Evolutionary conservation across 1,284 basidiomycete species (phyloP).

Genomic region (Fomitopsis pinicola): DNA sequence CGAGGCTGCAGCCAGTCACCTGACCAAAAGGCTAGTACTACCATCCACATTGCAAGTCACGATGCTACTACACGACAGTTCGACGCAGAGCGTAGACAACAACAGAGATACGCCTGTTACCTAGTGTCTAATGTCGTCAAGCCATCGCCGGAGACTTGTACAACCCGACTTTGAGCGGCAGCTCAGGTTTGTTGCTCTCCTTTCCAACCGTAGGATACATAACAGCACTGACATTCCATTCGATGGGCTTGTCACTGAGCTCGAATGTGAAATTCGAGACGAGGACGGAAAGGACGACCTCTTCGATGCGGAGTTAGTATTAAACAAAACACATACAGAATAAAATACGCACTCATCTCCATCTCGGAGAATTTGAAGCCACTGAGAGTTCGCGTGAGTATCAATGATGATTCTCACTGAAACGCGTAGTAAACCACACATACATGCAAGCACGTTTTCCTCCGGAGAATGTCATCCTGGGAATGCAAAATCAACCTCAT

Average conservation of each 20-base stretch:
- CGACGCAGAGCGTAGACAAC: too few relatives aligned
- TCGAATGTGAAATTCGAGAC: constrained; percentile 17
- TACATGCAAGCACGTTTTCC: constrained; percentile 32
- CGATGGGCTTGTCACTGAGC: constrained; percentile 17
- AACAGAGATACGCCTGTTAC: too few relatives aligned
- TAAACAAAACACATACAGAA: constrained; percentile 19
- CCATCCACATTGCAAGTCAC: too few relatives aligned
- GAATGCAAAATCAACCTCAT: neutral
- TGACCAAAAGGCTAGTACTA: too few relatives aligned
- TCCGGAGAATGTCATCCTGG: constrained; percentile 32
- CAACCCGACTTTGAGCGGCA: constrained; percentile 17
- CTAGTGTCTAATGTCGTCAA: too few relatives aligned
- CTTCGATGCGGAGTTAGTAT: neutral
- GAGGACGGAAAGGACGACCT: constrained; percentile 15
- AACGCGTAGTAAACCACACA: constrained; percentile 1
- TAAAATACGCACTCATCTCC: neutral
- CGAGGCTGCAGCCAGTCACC: too few relatives aligned
- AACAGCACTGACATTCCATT: constrained; percentile 22
- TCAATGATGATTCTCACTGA: neutral
- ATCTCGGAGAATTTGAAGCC: neutral
- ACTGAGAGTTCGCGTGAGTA: neutral
- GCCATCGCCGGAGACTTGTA: neutral
- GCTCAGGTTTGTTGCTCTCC: constrained; percentile 21
- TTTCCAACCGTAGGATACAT: constrained; percentile 21
- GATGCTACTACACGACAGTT: too few relatives aligned